Conservation (phyloP, 2,329 filamentous ascomycete species). For the Cryphonectria parasitica region DNA sequence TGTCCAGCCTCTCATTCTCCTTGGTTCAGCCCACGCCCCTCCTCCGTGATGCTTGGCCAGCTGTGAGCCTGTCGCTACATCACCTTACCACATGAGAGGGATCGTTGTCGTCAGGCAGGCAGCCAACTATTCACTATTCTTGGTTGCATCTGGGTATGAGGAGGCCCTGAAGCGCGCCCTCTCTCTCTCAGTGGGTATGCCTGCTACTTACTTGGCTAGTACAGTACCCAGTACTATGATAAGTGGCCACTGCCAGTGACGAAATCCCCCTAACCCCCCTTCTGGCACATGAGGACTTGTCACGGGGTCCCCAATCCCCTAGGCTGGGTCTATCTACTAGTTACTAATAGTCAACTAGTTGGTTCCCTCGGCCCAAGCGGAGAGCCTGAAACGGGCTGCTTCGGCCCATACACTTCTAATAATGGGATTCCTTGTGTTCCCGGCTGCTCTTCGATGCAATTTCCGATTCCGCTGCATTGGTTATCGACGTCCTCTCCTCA, state of each 20-base stretch:
- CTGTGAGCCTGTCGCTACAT: conserved; percentile 10
- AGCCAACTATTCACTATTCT: neutral
- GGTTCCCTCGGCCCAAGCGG: neutral
- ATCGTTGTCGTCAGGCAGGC: neutral
- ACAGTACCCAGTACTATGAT: neutral
- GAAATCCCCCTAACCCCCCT: neutral
- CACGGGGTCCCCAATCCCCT: neutral
- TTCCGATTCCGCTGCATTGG: neutral
- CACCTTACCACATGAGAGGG: conserved; percentile 13
- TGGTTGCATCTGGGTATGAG: neutral
- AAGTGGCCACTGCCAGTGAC: conserved; percentile 1
- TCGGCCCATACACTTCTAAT: neutral
- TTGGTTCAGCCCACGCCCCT: neutral
- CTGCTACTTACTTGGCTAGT: neutral
- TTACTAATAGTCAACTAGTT: too few species aligned
- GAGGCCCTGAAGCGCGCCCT: neutral
- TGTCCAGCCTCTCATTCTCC: neutral
- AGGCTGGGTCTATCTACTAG: neutral
- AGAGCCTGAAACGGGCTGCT: neutral
- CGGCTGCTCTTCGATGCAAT: conserved; percentile 2
- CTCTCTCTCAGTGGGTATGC: neutral
- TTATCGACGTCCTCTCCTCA: neutral
- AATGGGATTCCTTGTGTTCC: neutral
- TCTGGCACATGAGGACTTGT: conserved; percentile 4
- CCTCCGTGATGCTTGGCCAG: neutral